phyloP scores from a whole-genome alignment of 2,329 filamentous ascomycete genomes.

The Scedosporium dehoogii region DNA sequence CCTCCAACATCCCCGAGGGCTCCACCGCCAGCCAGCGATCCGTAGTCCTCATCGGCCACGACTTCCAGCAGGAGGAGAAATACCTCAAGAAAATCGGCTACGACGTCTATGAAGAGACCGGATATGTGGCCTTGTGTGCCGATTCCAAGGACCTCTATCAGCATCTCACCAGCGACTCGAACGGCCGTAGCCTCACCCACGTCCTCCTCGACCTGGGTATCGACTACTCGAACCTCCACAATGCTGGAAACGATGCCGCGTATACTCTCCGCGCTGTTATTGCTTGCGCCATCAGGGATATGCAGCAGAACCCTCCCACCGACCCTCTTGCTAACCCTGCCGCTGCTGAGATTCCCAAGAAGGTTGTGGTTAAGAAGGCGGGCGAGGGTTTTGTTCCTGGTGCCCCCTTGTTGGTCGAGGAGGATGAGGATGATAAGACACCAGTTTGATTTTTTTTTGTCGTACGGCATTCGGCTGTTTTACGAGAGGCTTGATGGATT shows the following conservation, averaged over 20 bases:
- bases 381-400: neutral
- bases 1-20: neutral
- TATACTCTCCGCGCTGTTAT: conserved; percentile 71
- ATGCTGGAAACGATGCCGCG: conserved; percentile 77
- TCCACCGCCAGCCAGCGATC: conserved; percentile 27
- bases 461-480: neutral
- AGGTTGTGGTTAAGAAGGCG: neutral
- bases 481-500: neutral
- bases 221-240: conserved; percentile 59
- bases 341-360: neutral
- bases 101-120: conserved; percentile 26
- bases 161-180: conserved; percentile 42
- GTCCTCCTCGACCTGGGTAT: conserved; percentile 59
- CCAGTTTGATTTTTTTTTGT: neutral
- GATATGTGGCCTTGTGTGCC: conserved; percentile 39
- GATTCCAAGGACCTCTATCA: conserved; percentile 69
- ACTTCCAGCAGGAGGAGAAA: conserved; percentile 54
- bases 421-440: neutral
- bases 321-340: neutral
- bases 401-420: neutral
- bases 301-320: neutral
- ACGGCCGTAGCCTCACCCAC: conserved; percentile 45
- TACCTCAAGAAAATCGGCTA: conserved; percentile 60
- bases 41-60: conserved; percentile 73
- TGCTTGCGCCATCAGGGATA: conserved; percentile 14